Conservation (phyloP, 352 stramenopile genomes). For the Bremia lactucae region DNA sequence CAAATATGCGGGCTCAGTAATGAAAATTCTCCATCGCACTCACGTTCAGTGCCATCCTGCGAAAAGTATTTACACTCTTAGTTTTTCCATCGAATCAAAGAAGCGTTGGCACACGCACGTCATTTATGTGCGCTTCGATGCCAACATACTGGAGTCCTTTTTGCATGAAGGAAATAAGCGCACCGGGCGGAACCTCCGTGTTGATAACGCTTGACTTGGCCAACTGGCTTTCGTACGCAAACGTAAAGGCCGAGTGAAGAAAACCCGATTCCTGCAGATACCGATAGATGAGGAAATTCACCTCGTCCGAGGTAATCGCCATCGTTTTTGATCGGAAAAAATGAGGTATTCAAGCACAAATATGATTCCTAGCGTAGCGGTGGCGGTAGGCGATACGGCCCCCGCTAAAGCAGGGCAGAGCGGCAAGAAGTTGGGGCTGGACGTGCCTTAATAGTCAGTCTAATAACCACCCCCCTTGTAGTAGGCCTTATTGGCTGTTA, state of each 20-base stretch:
- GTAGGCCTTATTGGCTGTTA: conserved; percentile 3
- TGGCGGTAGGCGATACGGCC: conserved; percentile 3
- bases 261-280: conserved; percentile 97
- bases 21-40: conserved; percentile 86
- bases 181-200: conserved; percentile 90
- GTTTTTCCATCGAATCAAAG: not conserved
- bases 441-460: conserved; percentile 22
- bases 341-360: conserved; percentile 1
- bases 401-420: conserved; percentile 8
- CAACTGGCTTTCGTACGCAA: conserved; percentile 95
- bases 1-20: conserved; percentile 89
- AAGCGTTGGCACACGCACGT: conserved; percentile 25
- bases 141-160: conserved; percentile 95
- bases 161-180: conserved; percentile 96
- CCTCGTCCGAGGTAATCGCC: conserved; percentile 91
- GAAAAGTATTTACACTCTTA: conserved; percentile 1
- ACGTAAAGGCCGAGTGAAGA: conserved; percentile 97
- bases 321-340: conserved; percentile 25
- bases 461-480: conserved; percentile 19
- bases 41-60: conserved; percentile 75
- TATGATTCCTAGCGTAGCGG: not conserved
- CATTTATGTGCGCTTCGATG: conserved; percentile 86
- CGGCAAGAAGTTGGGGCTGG: conserved; percentile 2
- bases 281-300: conserved; percentile 97
- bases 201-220: conserved; percentile 89